Evolutionary conservation across 1,284 basidiomycete species (phyloP).

Genomic region (Grifola frondosa): DNA sequence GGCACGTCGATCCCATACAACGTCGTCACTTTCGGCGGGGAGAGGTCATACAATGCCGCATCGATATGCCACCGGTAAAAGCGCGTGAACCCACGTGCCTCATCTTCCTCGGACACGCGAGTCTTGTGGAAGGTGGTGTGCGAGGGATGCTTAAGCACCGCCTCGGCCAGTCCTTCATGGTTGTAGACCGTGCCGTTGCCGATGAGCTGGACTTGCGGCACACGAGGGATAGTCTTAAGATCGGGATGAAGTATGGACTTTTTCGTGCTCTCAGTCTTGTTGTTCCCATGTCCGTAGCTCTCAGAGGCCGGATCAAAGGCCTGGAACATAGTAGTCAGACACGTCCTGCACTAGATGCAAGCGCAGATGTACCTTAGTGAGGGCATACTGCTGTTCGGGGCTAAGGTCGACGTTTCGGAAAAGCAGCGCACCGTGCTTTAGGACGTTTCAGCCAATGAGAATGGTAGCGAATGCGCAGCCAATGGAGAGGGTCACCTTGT

Average conservation of each 20-base stretch:
- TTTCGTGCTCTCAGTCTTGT: constrained; percentile 70
- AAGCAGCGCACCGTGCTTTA: constrained; percentile 72
- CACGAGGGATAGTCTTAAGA: constrained; percentile 83
- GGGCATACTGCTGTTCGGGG: constrained; percentile 80
- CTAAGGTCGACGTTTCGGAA: constrained; percentile 70
- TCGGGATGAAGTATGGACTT: constrained; percentile 83
- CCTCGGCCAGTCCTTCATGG: constrained; percentile 76
- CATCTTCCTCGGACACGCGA: constrained; percentile 74
- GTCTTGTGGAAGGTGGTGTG: constrained; percentile 91
- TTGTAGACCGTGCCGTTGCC: constrained; percentile 77
- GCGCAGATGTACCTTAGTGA: constrained; percentile 67
- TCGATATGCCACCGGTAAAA: constrained; percentile 97
- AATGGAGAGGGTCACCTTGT: constrained; percentile 40
- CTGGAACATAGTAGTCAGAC: constrained; percentile 31
- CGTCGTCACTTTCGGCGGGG: constrained; percentile 88
- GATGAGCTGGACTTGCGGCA: constrained; percentile 85
- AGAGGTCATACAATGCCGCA: constrained; percentile 85
- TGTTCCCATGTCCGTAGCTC: constrained; percentile 82
- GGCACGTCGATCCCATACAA: constrained; percentile 83
- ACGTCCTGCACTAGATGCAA: neutral
- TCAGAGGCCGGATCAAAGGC: constrained; percentile 74
- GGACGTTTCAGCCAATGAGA: constrained; percentile 4
- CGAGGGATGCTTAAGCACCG: constrained; percentile 75
- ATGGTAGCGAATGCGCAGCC: neutral
- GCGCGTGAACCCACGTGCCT: constrained; percentile 72